Conservation (phyloP, 2,329 filamentous ascomycete species). For the Paracorniculantispora psalliotae region DNA sequence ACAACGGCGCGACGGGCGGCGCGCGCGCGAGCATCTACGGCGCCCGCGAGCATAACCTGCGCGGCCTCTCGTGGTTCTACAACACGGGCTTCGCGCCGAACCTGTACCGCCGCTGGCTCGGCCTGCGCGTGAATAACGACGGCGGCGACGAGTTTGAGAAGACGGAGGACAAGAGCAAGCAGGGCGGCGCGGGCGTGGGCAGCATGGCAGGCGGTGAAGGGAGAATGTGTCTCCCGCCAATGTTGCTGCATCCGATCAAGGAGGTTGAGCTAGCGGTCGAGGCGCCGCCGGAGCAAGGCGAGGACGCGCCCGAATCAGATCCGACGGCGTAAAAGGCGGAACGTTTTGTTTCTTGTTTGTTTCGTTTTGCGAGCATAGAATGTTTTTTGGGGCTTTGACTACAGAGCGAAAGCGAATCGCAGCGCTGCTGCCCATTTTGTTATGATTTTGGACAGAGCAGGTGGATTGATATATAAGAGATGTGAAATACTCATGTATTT, state of each 20-base stretch:
- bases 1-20: constrained; percentile 70
- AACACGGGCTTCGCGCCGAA: constrained; percentile 76
- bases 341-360: constrained; percentile 8
- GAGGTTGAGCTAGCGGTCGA: constrained; percentile 62
- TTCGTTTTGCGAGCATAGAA: background rate
- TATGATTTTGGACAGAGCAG: background rate
- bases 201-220: constrained; percentile 66
- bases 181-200: constrained; percentile 41
- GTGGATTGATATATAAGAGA: background rate
- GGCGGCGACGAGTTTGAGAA: constrained; percentile 73
- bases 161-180: constrained; percentile 47
- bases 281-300: constrained; percentile 44
- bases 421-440: background rate
- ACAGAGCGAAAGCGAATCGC: background rate
- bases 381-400: background rate
- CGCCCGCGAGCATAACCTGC: constrained; percentile 83
- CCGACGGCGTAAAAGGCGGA: constrained; percentile 32
- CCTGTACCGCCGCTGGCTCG: constrained; percentile 81
- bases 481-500: background rate
- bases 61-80: constrained; percentile 88
- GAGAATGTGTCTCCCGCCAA: constrained; percentile 84
- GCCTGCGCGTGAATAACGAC: constrained; percentile 72
- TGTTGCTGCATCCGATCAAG: constrained; percentile 88
- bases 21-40: constrained; percentile 69
- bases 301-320: constrained; percentile 40